phyloP scores from a whole-genome alignment of 2,329 filamentous ascomycete species.

The Scedosporium aurantiacum region DNA sequence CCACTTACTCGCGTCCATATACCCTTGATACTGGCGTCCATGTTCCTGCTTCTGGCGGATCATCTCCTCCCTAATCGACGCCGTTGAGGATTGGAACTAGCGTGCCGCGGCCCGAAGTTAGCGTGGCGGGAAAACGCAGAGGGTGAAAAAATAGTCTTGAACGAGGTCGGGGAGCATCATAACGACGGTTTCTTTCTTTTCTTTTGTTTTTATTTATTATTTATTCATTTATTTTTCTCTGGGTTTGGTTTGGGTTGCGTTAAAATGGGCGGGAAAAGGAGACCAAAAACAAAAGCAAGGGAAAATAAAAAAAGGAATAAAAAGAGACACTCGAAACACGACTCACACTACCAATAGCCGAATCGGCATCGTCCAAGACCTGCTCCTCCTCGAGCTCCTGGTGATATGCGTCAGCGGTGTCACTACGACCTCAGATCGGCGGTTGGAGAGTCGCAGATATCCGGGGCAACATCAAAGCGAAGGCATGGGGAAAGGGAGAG shows the following conservation, averaged over 20 bases:
- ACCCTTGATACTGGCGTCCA: neutral
- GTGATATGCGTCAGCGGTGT: too few species aligned
- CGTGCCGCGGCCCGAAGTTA: neutral
- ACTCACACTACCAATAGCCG: neutral
- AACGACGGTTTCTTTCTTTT: too few species aligned
- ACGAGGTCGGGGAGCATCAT: too few species aligned
- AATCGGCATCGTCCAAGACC: neutral
- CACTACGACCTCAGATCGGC: too few species aligned
- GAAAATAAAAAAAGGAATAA: too few species aligned
- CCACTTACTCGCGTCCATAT: constrained; percentile 3
- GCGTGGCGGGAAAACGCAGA: neutral
- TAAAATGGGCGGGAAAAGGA: neutral
- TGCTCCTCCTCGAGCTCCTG: neutral
- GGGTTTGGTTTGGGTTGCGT: neutral
- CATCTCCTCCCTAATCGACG: constrained; percentile 1
- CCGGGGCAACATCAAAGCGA: neutral
- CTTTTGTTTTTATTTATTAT: too few species aligned
- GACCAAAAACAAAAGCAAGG: neutral
- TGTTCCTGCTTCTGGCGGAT: neutral
- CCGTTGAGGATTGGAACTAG: constrained; percentile 2
- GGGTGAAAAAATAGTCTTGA: too few species aligned
- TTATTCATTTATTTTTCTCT: too few species aligned
- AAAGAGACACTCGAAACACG: too few species aligned
- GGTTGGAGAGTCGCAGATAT: neutral
- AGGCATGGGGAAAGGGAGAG: neutral